Evolutionary conservation across 208 protist genomes (phyloP), one percentile per base, ranked within the genome.

Genomic region (Wallacemonas sp.): DNA sequence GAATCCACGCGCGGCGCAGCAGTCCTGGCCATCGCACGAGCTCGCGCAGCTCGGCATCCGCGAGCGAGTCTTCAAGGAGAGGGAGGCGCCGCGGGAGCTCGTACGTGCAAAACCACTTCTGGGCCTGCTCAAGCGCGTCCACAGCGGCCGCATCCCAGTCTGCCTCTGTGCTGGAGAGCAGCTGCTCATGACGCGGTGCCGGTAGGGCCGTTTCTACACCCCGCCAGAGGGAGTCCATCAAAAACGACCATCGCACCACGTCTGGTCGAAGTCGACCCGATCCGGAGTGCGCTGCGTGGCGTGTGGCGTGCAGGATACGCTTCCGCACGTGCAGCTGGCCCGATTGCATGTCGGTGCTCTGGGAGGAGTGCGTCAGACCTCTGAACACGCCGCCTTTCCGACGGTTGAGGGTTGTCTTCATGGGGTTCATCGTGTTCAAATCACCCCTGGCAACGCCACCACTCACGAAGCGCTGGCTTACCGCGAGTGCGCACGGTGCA

Each of bases 41-140:
- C 25, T 89, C 76, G 18, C 42, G 39, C 31, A 93, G 62, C 57
- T 86, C 77, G 5, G 89, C 89, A 23, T 84, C 74, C 1, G 75
- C 72, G 12, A 95, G 72, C 26, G 82, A 83, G 65, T 95, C 89
- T 67, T 95, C 86, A 20, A 95, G 57, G 12, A 95, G 73, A 2
- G 83, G 79, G 26, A 95, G 48, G 11, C 86, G 86, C 32, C 82
- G 77, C 32, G 82, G 78, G 20, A 95, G 71, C 65, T 95, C 89
- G 54, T 90, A 93, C 31, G 26, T 42, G 31, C 77, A 68, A 63
- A 92, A 88, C 14, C 86, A 57, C 20, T 50, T 52, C 63, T 89
- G 82, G 11, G 78, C 81, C 3, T 76, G 77, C 3, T 33, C 23
- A 28, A 85, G 61, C 26, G 55, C 41, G 23, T 71, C 44, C 28